Base-by-base conservation (phyloP, 2,329 filamentous ascomycete species). In the Pseudonectria buxi region DNA sequence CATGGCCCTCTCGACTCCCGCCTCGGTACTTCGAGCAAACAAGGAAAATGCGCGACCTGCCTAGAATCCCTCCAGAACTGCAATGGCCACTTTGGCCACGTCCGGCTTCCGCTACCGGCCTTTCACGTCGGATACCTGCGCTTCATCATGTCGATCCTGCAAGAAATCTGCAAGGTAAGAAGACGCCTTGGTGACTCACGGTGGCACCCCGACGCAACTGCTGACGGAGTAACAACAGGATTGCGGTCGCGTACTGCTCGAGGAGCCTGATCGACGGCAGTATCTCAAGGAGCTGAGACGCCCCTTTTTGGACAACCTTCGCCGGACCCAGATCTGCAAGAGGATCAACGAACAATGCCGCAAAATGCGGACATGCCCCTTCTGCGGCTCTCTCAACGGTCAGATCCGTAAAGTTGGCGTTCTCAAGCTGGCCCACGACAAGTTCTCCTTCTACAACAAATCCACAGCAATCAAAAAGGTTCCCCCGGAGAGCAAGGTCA, bases 91-190 rank as follows among this genome's bases (percentile, higher is more conserved):
- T 98, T 96, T 55, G 92, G 92, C 30, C 83, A 95, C 62, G 84
- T 98, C 52, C 81, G 86, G 53, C 76, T 98, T 11, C 86, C 90
- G 2, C 70, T 98, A 33, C 92, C 92, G 4, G 87, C 84, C 28
- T 96, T 96, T 56, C 92, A 98, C 57, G 88, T 96, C 46, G 92
- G 92, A 26, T 98, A 95, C 58, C 76, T 98, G 51, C 92, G 88
- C 58, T 88, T 94, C 58, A 87, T 92, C 45, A 90, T 94, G 56
- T 82, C 81, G 29, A 89, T 95, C 37, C 72, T 98, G 15, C 89
- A 96, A 58, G 84, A 92, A 54, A 94, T 98, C 46, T 98, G 92
- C 79, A 98, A 95, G 56, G 64, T 73, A 56, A 30, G 22, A 31
- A 16, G 7, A 31, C 22, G 14, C 28, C 18, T 24, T 14, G 18